Conservation (phyloP, 306 rosid species). For the Cucurbita moschata region DNA sequence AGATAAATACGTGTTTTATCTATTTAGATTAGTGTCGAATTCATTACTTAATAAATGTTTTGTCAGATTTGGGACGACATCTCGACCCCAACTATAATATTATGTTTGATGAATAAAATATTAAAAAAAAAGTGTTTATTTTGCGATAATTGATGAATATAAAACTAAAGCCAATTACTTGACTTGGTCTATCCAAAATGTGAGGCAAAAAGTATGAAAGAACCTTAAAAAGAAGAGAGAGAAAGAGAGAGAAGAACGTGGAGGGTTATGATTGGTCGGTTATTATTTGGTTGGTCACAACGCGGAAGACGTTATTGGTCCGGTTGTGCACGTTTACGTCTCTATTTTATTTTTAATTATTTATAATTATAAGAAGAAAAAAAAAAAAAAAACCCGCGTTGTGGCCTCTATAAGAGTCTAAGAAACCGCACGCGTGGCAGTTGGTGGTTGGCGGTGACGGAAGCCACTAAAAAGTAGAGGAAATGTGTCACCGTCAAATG, state of each 20-base stretch:
- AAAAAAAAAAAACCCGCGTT: background rate
- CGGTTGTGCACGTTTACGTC: conserved; percentile 56
- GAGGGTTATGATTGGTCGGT: background rate
- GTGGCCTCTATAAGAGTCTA: conserved; percentile 8
- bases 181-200: background rate
- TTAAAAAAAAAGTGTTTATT: background rate
- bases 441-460: conserved; percentile 6
- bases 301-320: conserved; percentile 13
- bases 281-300: conserved; percentile 1
- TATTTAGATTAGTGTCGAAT: no score
- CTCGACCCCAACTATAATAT: background rate
- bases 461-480: background rate
- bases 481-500: conserved; percentile 27
- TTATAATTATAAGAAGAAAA: background rate
- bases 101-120: background rate
- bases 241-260: background rate
- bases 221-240: background rate
- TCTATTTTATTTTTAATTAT: background rate
- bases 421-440: conserved; percentile 41
- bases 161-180: background rate
- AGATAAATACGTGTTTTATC: no score
- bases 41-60: no score
- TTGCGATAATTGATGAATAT: background rate
- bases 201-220: background rate
- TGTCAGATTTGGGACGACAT: no score